Base-by-base conservation (phyloP, 2,329 filamentous ascomycete genomes). In the Colletotrichum noveboracense region DNA sequence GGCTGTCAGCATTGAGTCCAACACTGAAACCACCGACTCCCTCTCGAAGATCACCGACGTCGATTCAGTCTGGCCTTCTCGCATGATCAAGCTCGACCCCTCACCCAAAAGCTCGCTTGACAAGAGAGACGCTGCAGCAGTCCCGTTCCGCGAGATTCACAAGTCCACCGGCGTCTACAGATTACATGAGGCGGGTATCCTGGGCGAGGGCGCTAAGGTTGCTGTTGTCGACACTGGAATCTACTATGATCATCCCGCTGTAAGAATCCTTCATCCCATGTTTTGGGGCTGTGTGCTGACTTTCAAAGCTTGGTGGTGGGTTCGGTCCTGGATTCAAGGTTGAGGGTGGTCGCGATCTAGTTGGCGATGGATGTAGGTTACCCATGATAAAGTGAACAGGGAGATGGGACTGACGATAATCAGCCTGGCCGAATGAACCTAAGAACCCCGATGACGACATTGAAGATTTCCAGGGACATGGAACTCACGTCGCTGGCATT, bases 101-200 rank as follows among this genome's bases (percentile, higher is more conserved):
- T 58, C 48, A 7, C 48, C 66, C 13, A 32, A 55, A 3, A 16
- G n/a, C n/a, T 58, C 48, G 21, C 66, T 68, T 2, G 32, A 21
- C 5, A 68, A 68, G 24, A 38, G 48, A 21, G 66, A 68, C 8
- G 66, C 66, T 3, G 66, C 48, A 3, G 66, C 66, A 4, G 66
- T 68, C 8, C 48, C 66, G 6, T 26, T 68, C 16, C 30, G 66
- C 60, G 82, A 81, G 6, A 77, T 83, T 30, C 85, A 86, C 60
- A 80, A 81, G 30, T 83, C 82, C 79, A 86, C 85, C 1, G 84
- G 85, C 3, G 85, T 87, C 3, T 82, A 86, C 36, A 82, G 79
- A 71, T 79, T 86, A 6, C 85, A 86, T 56, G 79, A 79, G 16
- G 77, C 78, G 13, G 85, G 85, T 4, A 82, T 85, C 34, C 78